phyloP scores from a whole-genome alignment of 495 filamentous ascomycete species.

The Cryomyces minteri region DNA sequence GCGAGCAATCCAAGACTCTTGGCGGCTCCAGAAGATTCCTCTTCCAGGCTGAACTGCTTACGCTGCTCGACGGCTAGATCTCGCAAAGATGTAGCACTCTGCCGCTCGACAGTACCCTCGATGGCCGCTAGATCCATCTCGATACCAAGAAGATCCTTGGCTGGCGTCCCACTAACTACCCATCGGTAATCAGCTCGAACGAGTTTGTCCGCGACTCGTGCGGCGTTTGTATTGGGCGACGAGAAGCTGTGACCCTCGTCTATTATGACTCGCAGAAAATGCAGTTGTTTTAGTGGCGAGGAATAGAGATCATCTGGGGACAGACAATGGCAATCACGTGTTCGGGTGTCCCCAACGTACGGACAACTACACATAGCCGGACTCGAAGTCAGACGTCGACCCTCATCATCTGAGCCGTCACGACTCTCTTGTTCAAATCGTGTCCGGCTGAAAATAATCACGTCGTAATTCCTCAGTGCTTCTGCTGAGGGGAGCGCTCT shows the following conservation, averaged over 20 bases:
- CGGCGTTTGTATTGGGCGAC: slow-evolving; percentile 42
- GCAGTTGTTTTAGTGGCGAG: slow-evolving; percentile 49
- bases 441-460: slow-evolving; percentile 57
- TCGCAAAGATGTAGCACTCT: neutral
- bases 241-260: slow-evolving; percentile 77
- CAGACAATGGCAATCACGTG: slow-evolving; percentile 25
- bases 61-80: slow-evolving; percentile 13
- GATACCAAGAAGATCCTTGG: slow-evolving; percentile 60
- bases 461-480: slow-evolving; percentile 50
- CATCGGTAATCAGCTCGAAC: slow-evolving; percentile 52
- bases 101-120: neutral
- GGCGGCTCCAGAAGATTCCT: slow-evolving; percentile 13
- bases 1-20: slow-evolving; percentile 64
- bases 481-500: slow-evolving; percentile 37
- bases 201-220: slow-evolving; percentile 46
- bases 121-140: slow-evolving; percentile 32
- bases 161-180: slow-evolving; percentile 85
- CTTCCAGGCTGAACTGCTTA: slow-evolving; percentile 10
- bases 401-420: slow-evolving; percentile 20
- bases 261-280: slow-evolving; percentile 73
- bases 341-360: slow-evolving; percentile 24
- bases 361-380: slow-evolving; percentile 21
- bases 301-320: slow-evolving; percentile 23
- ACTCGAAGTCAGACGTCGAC: slow-evolving; percentile 8
- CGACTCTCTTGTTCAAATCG: slow-evolving; percentile 47